A percentile compares a stretch with the other conserved stretches of the same genome.
These are phyloP conservation scores for Lupinus albus DNA, from an alignment of 306 rosid species.

Conservation along the genomic window DNA sequence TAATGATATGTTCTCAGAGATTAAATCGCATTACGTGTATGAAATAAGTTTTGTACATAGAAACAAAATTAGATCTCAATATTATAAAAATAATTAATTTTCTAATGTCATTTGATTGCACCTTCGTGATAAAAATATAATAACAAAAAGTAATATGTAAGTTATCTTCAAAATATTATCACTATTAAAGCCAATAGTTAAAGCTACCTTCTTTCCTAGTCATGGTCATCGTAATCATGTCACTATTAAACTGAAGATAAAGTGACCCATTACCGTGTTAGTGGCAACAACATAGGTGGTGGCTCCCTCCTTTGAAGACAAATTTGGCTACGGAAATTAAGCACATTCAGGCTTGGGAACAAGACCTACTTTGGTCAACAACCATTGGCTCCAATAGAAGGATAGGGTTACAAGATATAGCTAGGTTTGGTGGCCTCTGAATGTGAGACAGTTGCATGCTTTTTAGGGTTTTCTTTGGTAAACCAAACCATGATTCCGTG, in stretches of 20 bases:
- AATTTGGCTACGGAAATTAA: constrained; percentile 29
- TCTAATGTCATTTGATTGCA: too few species aligned
- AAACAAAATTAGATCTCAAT: too few species aligned
- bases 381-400: neutral
- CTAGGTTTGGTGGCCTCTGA: constrained; percentile 42
- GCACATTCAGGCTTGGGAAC: constrained; percentile 24
- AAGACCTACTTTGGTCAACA: constrained; percentile 38
- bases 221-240: constrained; percentile 29
- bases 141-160: neutral
- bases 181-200: neutral
- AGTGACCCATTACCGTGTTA: constrained; percentile 42
- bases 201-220: constrained; percentile 24
- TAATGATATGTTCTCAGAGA: too few species aligned
- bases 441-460: constrained; percentile 41
- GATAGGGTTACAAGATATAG: neutral
- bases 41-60: too few species aligned
- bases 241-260: constrained; percentile 14
- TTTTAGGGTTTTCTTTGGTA: constrained; percentile 25
- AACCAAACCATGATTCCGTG: constrained; percentile 41
- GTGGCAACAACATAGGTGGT: constrained; percentile 59
- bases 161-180: neutral
- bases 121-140: too few species aligned
- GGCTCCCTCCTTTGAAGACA: constrained; percentile 64
- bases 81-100: too few species aligned
- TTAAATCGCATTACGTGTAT: too few species aligned